Base-by-base conservation (phyloP, 208 protist genomes). In the Trypanosomatidae sp. region DNA sequence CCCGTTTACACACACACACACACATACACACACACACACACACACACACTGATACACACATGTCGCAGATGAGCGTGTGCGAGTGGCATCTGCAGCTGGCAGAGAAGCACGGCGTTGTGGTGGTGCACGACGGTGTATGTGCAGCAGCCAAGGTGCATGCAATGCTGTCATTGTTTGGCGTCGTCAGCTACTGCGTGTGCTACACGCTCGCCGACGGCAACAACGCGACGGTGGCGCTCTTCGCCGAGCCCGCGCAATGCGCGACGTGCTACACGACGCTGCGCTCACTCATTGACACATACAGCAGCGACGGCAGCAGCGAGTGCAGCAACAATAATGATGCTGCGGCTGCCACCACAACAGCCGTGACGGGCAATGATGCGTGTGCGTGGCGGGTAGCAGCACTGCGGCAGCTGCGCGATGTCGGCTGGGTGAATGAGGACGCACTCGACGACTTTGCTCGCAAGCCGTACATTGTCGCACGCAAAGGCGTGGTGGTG, bases 351-450 rank as follows among this genome's bases (percentile, higher is more conserved):
- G n/a, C n/a, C n/a, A n/a, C n/a, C n/a, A n/a, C n/a, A n/a, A n/a
- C n/a, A n/a, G n/a, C n/a, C n/a, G n/a, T n/a, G 16, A 8, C 33
- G 19, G 33, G 35, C 11, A 40, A 40, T 11, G 6, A 16, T 16
- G 6, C 1, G 7, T 16, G 13, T 40, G 11, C 6, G 2, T n/a
- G 22, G 8, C 35, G 11, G 19, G 4, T 10, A 7, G 8, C 19
- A 22, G 22, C 22, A 20, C 19, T 40, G 35, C 8, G 6, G 7
- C 22, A 7, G 15, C 35, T 82, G 10, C 22, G 43, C 13, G 58
- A 66, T 5, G 72, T 89, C 5, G 80, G 66, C 11, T 89, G 80
- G 76, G 42, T 78, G 7, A 55, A 83, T 35, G 80, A 85, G 25
- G 52, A 60, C 7, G 32, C 25, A 15, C 27, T 50, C n/a, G 47